Conservation (phyloP, 1,284 basidiomycete genomes). For the Ceratobasidium sp. region DNA sequence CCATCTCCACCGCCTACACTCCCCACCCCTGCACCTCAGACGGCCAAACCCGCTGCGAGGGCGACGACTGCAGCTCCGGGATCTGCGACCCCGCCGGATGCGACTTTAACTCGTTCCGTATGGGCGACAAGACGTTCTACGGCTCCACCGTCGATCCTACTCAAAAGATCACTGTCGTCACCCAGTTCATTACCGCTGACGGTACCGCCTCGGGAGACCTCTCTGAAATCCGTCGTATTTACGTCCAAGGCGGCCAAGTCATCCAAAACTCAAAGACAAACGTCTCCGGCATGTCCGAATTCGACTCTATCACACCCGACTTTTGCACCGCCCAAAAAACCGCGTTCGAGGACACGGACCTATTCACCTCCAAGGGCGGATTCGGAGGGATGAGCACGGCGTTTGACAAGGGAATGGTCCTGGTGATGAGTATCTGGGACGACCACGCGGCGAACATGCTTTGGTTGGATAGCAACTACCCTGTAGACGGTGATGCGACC, state of each 20-base stretch:
- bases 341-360: constrained; percentile 61
- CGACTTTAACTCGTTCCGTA: constrained; percentile 70
- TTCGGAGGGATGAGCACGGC: constrained; percentile 63
- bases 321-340: constrained; percentile 63
- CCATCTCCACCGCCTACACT: constrained; percentile 63
- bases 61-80: constrained; percentile 51
- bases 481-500: constrained; percentile 59
- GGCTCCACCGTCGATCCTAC: constrained; percentile 66
- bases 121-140: constrained; percentile 66
- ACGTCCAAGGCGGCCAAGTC: constrained; percentile 67
- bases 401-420: constrained; percentile 65
- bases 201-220: constrained; percentile 62
- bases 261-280: constrained; percentile 65
- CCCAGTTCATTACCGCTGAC: constrained; percentile 67
- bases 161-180: constrained; percentile 67
- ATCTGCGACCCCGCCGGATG: constrained; percentile 64
- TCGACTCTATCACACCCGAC: constrained; percentile 57
- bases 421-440: constrained; percentile 71
- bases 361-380: constrained; percentile 64
- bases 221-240: constrained; percentile 68
- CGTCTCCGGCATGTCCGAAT: constrained; percentile 52
- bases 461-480: constrained; percentile 71
- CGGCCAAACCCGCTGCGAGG: constrained; percentile 49
- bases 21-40: constrained; percentile 53
- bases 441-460: constrained; percentile 71